Base-by-base conservation (phyloP, 2,329 filamentous ascomycete species). In the Arthrinium puccinioides region DNA sequence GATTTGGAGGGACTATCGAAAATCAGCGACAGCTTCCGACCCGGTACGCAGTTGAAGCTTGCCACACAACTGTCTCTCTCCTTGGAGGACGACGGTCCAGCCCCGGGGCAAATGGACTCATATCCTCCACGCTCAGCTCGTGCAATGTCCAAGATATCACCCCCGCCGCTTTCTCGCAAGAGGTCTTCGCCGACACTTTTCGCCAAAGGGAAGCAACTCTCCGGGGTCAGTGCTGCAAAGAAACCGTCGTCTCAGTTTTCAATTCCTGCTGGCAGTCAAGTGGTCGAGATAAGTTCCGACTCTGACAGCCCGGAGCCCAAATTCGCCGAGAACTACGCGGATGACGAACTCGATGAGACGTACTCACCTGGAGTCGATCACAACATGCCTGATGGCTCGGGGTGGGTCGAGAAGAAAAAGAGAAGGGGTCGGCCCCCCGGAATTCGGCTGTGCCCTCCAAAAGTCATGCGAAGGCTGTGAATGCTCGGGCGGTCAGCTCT, bases 331-430 rank as follows among this genome's bases (percentile, higher is more conserved):
- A 31, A 60, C 35, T 61, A 64, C 32, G 59, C 60, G 2, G 61
- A 64, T 23, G 63, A 66, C 9, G 54, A 55, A n/a, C 47, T 62
- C 23, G 62, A 66, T 37, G 53, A 45, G 16, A 61, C 52, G 1
- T 62, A 62, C 25, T 43, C 52, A 21, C 55, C 55, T 4, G 21
- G 24, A 18, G 15, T 20, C 7, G 37, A 40, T 4, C 32, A 38
- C 9, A 42, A 40, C 14, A 45, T 44, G 19, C 39, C 45, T 8
- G 42, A 32, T 35, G 42, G 44, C 5, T 43, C 43, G 6, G 44
- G 48, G 11, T 51, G 49, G 51, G 49, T 53, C 8, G 39, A 46
- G 37, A 58, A 57, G 44, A 45, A 24, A 15, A 29, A 29, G 15
- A 37, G 35, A 7, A 23, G 23, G 19, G n/a, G n/a, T n/a, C n/a